Evolutionary conservation across 176 grass and related monocot genomes (phyloP), one percentile per base, ranked within the genome.

Genomic region (Chloris gayana): DNA sequence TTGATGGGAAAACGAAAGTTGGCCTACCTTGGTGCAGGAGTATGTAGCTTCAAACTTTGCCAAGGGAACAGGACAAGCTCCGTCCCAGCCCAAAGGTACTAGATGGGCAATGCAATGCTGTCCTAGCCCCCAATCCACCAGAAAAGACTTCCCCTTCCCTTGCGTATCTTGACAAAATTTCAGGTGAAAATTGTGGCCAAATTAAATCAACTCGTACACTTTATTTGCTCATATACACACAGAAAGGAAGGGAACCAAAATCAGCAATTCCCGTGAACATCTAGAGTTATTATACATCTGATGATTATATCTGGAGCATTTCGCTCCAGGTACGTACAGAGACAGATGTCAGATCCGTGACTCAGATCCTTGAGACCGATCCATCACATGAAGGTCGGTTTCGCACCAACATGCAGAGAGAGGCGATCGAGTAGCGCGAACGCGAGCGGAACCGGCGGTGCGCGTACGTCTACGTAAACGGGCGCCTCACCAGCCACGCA

Each of bases 11-110:
- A 85, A 82, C 8, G 87, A 85, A 64, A 32, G 47, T 4, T 1
- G 4, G 67, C 83, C 87, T 82, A 85, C 82, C 87, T 82, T 69
- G 26, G 56, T 67, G 78, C 19, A 53, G 53, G 53, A 57, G 50
- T n/a, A 72, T 31, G 86, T 78, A 77, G 78, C 83, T 85, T 85
- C 30, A 65, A 85, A 76, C 73, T 61, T 85, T 21, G 58, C 58
- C 82, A 77, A 85, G 59, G 38, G 45, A 81, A 29, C 65, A 70
- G 76, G 81, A 80, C 65, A 71, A 57, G 71, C 70, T 46, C 32
- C 62, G 21, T 27, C 27, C 70, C 29, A 22, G 0, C 58, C 73
- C 45, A n/a, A 13, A 21, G 60, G 51, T 12, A 64, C n/a, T 12
- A 65, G 9, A 29, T 15, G 18, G 7, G 0, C 30, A 34, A 41